Evolutionary conservation across 2,329 filamentous ascomycete species (phyloP).

Genomic region (Alternaria arborescens): DNA sequence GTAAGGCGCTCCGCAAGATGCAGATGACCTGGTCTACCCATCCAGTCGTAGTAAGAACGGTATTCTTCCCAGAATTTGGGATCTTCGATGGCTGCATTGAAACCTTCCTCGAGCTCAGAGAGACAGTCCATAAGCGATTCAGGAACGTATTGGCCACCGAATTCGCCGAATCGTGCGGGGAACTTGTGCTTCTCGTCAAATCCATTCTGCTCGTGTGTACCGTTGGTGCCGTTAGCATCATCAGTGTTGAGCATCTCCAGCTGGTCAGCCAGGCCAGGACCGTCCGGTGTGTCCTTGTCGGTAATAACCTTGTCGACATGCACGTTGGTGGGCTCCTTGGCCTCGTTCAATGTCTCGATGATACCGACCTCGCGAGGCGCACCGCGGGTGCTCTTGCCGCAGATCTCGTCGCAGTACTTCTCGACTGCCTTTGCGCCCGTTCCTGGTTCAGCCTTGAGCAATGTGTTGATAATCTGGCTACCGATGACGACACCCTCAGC

Average conservation of each 20-base stretch:
- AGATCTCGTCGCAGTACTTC: constrained; percentile 83
- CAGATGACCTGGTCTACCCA: constrained; percentile 91
- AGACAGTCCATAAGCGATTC: constrained; percentile 98
- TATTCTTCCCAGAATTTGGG: constrained; percentile 97
- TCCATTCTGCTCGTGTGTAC: constrained; percentile 37
- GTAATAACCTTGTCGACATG: constrained; percentile 75
- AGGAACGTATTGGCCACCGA: constrained; percentile 96
- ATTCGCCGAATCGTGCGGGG: constrained; percentile 90
- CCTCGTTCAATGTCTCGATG: constrained; percentile 71
- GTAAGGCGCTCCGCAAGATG: constrained; percentile 90
- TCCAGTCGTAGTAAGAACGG: constrained; percentile 94
- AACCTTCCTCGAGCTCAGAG: constrained; percentile 87
- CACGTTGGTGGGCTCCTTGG: constrained; percentile 68
- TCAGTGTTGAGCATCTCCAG: constrained; percentile 80
- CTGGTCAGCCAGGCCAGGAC: constrained; percentile 79
- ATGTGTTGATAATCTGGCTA: constrained; percentile 87
- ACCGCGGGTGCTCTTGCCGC: constrained; percentile 62
- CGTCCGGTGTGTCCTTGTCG: constrained; percentile 63
- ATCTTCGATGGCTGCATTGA: constrained; percentile 86
- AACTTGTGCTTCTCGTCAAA: constrained; percentile 61
- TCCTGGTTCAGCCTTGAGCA: constrained; percentile 73
- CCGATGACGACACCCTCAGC: constrained; percentile 97
- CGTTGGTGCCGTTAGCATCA: constrained; percentile 57
- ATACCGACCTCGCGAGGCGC: constrained; percentile 73
- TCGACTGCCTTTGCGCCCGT: constrained; percentile 76